A percentile compares a stretch with the other conserved stretches of the same genome.
Evolutionary conservation across 129 eudicot species (phyloP).

Genomic region (Silybum marianum): DNA sequence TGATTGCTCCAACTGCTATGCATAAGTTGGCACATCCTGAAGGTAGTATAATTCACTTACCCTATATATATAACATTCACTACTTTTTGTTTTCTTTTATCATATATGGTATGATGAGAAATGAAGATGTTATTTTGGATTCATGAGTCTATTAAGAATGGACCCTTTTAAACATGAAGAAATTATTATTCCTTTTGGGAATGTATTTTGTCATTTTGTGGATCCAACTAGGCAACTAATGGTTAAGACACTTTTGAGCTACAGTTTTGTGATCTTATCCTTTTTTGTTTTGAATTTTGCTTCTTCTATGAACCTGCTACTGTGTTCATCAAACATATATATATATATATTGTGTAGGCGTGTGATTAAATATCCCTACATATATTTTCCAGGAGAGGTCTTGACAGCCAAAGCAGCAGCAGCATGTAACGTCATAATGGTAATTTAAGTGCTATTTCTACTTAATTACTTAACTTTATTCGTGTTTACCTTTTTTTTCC

Average conservation of each 20-base stretch:
- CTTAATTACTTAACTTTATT: not conserved
- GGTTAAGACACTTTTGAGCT: too few species aligned
- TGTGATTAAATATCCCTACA: not conserved
- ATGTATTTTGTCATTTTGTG: not conserved
- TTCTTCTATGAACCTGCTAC: not conserved
- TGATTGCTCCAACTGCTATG: constrained; percentile 83
- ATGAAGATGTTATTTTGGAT: not conserved
- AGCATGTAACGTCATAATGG: constrained; percentile 75
- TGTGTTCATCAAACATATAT: not conserved
- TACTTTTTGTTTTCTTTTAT: not conserved
- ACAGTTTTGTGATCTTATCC: not conserved
- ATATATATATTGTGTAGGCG: not conserved
- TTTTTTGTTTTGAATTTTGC: not conserved
- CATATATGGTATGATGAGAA: not conserved
- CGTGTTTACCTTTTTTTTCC: not conserved
- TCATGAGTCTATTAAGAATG: not conserved
- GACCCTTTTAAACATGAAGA: not conserved
- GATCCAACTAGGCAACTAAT: too few species aligned
- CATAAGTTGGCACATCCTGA: constrained; percentile 78
- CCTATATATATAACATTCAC: not conserved
- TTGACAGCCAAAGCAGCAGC: constrained; percentile 95
- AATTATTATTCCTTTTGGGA: not conserved
- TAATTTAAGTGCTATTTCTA: constrained; percentile 16
- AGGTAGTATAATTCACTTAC: constrained; percentile 38
- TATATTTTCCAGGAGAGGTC: constrained; percentile 61